Evolutionary conservation across 371 early-diverging fungal genomes (phyloP), one percentile per base, ranked within the genome.

Genomic region (Polyrhizophydium stewartii): DNA sequence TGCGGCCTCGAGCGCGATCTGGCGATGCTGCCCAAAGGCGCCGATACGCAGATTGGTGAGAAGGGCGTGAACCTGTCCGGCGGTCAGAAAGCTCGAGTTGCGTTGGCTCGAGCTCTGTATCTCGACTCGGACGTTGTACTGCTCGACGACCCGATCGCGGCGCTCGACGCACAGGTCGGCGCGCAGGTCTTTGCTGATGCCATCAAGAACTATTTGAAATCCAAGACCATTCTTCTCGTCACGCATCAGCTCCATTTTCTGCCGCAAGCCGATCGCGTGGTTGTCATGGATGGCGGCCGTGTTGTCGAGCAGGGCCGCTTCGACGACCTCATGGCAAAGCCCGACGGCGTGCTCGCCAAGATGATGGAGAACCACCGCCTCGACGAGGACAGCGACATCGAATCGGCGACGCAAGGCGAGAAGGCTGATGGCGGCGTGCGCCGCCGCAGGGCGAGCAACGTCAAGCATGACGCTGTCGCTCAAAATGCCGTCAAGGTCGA

Each of bases 151-250:
- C 89, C 92, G 19, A 60, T 75, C 40, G 61, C 73, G 5, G 93
- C 97, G 17, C 89, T 97, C 13, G 96, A 97, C 75, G 87, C 92
- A 1, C 92, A 92, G 58, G 95, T 96, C 21, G 93, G 92, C 37
- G 69, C 72, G n/a, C 69, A 77, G 6, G 47, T 74, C 25, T 81
- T 83, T 40, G 70, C 75, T 9, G 49, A 67, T 7, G 63, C 71
- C 33, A 70, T 82, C 51, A 43, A 40, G 16, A 65, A 63, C 0
- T 30, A 24, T 27, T 27, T 75, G 56, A 81, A 91, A 21, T 30
- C 47, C 25, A 76, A 73, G 37, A 73, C 76, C 0, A 61, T 62
- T 12, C 41, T 76, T 17, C 49, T 72, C 17, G 76, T 69, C 6
- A 76, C 76, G 21, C 76, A 76, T 47, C 63, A 70, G 59, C 59